Conservation (phyloP, 371 early-diverging fungal species). For the Mucor saturninus region DNA sequence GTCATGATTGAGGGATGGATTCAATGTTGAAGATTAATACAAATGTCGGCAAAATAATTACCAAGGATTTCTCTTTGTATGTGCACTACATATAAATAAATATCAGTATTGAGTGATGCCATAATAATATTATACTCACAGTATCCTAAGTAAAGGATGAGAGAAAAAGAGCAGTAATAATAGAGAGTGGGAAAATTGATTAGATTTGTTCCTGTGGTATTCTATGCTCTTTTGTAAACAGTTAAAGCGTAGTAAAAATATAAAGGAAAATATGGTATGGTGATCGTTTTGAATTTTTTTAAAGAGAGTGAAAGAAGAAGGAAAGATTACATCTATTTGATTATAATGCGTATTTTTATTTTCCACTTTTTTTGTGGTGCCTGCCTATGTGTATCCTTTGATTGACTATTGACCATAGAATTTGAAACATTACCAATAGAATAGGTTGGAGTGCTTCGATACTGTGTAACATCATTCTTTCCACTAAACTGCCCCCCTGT, state of each 20-base stretch:
- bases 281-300: too few species aligned
- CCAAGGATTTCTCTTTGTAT: not conserved
- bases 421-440: conserved; percentile 35
- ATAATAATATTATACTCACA: not conserved
- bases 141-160: not conserved
- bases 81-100: not conserved
- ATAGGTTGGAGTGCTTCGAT: conserved; percentile 7
- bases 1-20: conserved; percentile 10
- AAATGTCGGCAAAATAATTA: conserved; percentile 1
- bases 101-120: too few species aligned
- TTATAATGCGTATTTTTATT: conserved; percentile 8
- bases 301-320: too few species aligned
- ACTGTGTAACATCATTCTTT: conserved; percentile 18
- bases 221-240: not conserved
- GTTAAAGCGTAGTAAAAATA: not conserved
- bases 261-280: not conserved
- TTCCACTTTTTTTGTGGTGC: conserved; percentile 15
- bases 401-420: conserved; percentile 17
- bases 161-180: conserved; percentile 1
- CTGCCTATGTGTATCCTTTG: conserved; percentile 23
- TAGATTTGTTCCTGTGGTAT: not conserved
- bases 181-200: not conserved
- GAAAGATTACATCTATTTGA: too few species aligned
- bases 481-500: conserved; percentile 25
- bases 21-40: conserved; percentile 1